Evolutionary conservation across 805 yeast species (phyloP), one percentile per base, ranked within the genome.

Genomic region (Cyberlindnera mycetangii): DNA sequence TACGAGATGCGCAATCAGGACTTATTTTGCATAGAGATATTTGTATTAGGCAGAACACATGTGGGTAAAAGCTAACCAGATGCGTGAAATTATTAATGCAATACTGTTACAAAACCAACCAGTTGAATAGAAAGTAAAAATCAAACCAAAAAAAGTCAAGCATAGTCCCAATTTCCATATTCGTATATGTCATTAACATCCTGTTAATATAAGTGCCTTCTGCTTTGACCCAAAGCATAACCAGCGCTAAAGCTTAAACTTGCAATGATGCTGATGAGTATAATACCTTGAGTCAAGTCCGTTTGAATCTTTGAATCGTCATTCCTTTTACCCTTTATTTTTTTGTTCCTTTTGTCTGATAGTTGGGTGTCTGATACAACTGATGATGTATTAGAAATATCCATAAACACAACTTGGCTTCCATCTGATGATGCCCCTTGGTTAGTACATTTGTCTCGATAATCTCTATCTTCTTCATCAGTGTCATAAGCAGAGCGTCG

Each of bases 171-270:
- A 15, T 18, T n/a, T n/a, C n/a, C n/a, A n/a, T n/a, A n/a, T n/a
- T n/a, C n/a, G n/a, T n/a, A n/a, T n/a, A n/a, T n/a, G n/a, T n/a
- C n/a, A n/a, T n/a, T n/a, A n/a, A n/a, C n/a, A 32, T 20, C 14
- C 32, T 15, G 11, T 15, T 20, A 42, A 18, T 41, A 38, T 17
- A 44, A 37, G 11, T 39, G 38, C 18, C 47, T 44, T 21, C 45
- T 45, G 21, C 41, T 33, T n/a, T 37, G 28, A 2, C 54, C 53
- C 32, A 50, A 28, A 1, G 50, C 50, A 41, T 44, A 53, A 1
- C 56, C 56, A 11, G 49, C 53, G 22, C 53, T 48, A 34, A 53
- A 53, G 34, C 54, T 50, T 25, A 53, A 18, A 20, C 49, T 37
- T 1, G 48, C 51, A 31, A 52, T 38, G 25, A 52, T 35, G 9